phyloP scores from a whole-genome alignment of 1,139 yeast species.

The Taiozyma sp. region DNA sequence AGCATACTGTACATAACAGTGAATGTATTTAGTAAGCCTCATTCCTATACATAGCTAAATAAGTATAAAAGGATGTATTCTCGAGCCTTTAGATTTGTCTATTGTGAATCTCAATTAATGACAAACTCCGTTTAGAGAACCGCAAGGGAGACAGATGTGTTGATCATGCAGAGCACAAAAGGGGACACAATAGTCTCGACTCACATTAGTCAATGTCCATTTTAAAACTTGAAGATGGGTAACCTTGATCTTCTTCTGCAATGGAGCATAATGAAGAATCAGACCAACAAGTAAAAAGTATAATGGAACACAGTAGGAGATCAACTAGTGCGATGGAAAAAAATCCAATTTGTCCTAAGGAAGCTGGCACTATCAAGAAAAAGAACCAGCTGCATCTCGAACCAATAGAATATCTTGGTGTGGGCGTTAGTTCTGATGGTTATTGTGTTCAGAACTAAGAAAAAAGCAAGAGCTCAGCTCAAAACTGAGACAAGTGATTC shows the following conservation, averaged over 20 bases:
- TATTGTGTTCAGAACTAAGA: neutral
- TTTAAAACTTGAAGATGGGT: neutral
- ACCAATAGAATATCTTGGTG: neutral
- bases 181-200: neutral
- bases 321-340: neutral
- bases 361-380: neutral
- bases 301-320: neutral
- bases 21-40: constrained; percentile 1
- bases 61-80: constrained; percentile 17
- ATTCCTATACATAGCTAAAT: constrained; percentile 1
- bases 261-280: neutral
- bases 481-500: too few species aligned
- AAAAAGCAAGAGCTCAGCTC: neutral
- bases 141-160: neutral
- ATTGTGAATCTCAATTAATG: constrained; percentile 10
- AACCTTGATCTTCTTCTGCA: neutral
- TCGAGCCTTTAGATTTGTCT: constrained; percentile 26
- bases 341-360: neutral
- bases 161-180: neutral
- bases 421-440: neutral
- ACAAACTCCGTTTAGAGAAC: constrained; percentile 27
- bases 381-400: neutral
- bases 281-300: neutral
- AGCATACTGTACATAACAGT: neutral
- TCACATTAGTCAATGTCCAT: neutral